Evolutionary conservation across 2,329 filamentous ascomycete genomes (phyloP), one percentile per base, ranked within the genome.

Genomic region (Atkinsonella texensis): DNA sequence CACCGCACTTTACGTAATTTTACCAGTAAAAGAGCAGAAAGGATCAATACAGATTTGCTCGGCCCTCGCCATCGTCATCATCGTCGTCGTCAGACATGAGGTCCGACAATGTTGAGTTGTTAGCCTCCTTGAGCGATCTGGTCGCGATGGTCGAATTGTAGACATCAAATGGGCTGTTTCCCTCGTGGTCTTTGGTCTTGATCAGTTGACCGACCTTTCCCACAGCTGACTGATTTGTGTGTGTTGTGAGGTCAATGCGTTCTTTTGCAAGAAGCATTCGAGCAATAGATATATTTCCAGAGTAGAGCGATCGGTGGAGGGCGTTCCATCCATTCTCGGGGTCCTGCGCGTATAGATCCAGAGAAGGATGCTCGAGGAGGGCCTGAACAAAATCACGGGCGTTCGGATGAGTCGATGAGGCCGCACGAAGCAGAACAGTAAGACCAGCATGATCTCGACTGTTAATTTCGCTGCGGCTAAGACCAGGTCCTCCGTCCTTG

Each of bases 271-370:
- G 74, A 33, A 98, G 81, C 18, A 88, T 74, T 46, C 89, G 82
- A 2, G 93, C 93, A 58, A 95, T 84, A 7, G 87, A 83, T 48
- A 93, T 81, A 62, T 96, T 96, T 46, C 91, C 91, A 59, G 84
- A 82, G 64, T 96, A 97, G 42, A 97, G 74, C 8, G 90, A 88
- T 60, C 93, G 81, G 64, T 98, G 93, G 40, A 98, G 75, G 39
- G 90, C 84, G 54, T 95, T 98, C 93, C 93, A 98, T 44, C 90
- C 91, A 67, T 86, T 97, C 67, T 98, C 93, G 8, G 75, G 73
- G 66, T 98, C 93, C 64, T 95, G 90, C 2, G 78, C 74, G 61
- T 95, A 93, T 9, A 97, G 72, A 68, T 98, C 93, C 58, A 89
- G 79, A 49, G 84, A 76, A 1, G 89, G 88, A 62, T 95, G 84